A percentile compares a stretch with the other conserved stretches of the same genome.
These are phyloP conservation scores for Umbelopsis isabellina DNA, from an alignment of 192 early-diverging fungal species.

Conservation along the genomic window DNA sequence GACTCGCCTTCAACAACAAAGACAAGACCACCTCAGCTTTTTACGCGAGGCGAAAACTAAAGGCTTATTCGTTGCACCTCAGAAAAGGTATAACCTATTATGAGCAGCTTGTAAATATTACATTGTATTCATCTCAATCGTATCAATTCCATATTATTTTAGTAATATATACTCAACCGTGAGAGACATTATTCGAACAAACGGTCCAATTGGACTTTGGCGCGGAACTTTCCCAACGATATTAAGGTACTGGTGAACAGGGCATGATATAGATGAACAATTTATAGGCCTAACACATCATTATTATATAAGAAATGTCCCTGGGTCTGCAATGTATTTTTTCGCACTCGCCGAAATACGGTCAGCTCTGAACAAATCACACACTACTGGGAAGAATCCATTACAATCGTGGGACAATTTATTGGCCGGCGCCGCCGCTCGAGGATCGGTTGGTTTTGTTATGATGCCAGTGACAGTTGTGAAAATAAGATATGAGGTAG, in stretches of 20 bases:
- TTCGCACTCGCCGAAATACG: constrained; percentile 66
- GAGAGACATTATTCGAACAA: constrained; percentile 58
- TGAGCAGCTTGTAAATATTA: neutral
- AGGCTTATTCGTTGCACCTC: constrained; percentile 46
- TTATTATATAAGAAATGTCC: constrained; percentile 56
- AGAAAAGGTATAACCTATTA: constrained; percentile 47
- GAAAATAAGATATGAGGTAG: constrained; percentile 88
- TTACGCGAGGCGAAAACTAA: constrained; percentile 45
- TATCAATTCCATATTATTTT: neutral
- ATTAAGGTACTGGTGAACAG: constrained; percentile 47
- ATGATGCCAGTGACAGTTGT: constrained; percentile 95
- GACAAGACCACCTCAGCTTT: constrained; percentile 58
- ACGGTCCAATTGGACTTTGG: constrained; percentile 75
- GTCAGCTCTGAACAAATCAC: constrained; percentile 46
- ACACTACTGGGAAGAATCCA: constrained; percentile 33
- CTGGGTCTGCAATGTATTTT: constrained; percentile 78
- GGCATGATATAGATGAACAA: neutral
- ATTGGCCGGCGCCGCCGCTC: constrained; percentile 68
- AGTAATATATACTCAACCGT: constrained; percentile 62
- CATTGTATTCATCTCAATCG: too few species aligned
- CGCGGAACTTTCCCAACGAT: constrained; percentile 77
- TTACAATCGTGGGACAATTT: constrained; percentile 64
- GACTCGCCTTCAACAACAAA: constrained; percentile 75
- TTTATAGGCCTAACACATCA: neutral
- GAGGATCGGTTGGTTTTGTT: constrained; percentile 78